Base-by-base conservation (phyloP, 192 early-diverging fungal species). In the Coemansia sp. region DNA sequence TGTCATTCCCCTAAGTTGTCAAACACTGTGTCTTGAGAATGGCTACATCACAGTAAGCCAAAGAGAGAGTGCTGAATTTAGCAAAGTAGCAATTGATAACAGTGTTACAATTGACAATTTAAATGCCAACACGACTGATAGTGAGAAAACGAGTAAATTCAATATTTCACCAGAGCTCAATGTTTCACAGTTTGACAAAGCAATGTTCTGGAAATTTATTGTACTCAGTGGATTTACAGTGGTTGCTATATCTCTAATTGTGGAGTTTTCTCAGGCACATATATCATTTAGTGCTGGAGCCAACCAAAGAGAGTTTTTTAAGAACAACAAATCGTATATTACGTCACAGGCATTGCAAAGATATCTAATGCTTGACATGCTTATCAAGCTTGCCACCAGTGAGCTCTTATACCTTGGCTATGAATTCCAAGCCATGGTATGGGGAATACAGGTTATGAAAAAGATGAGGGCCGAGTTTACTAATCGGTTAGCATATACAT, bases 1-100 rank as follows among this genome's bases (percentile, higher is more conserved):
- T 52, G 56, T 76, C 17, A 56, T 75, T 21, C 73, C 73, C 1
- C 20, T 75, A 11, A 59, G 63, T 21, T 34, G 63, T 46, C 64
- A 56, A 25, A 42, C 69, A 4, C 28, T 70, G 47, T 56, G 40
- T 1, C 10, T 70, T 14, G 48, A 44, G 1, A 31, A 68, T 28
- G 72, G 72, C 4, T 5, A 26, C 11, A 47, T 62, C 12, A 24
- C 38, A 8, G 50, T 63, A 6, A 57, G 28, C 9, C 11, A 54
- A 20, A 9, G 26, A 8, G 18, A 48, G 21, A 21, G 12, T 48
- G 47, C 18, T 18, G n/a, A 46, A n/a, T 48, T 48, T 17, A 20
- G 18, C 8, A 18, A n/a, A 48, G 10, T 15, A 17, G 3, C 28
- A 21, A 7, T 12, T 52, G 10, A 2, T 3, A 52, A 23, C 18